Evolutionary conservation across 139 green algal genomes (phyloP), one percentile per base, ranked within the genome.

Genomic region (Chloropicon primus): DNA sequence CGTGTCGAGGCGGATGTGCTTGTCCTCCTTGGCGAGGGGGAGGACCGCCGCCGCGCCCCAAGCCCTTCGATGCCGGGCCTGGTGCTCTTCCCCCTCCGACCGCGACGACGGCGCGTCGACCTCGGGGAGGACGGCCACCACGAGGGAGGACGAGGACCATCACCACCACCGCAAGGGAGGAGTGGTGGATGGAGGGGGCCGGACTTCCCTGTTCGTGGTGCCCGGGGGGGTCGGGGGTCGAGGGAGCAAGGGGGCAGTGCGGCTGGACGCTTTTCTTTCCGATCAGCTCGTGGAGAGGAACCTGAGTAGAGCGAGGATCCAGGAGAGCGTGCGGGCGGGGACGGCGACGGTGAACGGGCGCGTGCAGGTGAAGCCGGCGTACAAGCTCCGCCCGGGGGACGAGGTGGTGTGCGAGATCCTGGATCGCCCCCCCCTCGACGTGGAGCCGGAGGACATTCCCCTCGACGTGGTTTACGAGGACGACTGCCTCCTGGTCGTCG

Each of bases 401-500:
- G 10, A 71, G 0, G 82, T 97, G 1, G 26, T 24, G 0, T 87
- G 78, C 77, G 24, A 1, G 22, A 54, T 96, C 28, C 79, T 82
- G 62, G 79, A 84, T 21, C 83, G 86, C 24, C 72, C 83, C 17
- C 86, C 88, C 3, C 72, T 90, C n/a, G 81, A 88, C 72, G 92
- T 86, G 72, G 27, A 27, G 1, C 91, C 91, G 0, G 86, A 96
- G 84, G 81, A 86, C 41, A 93, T 98, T 2, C 89, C 91, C 0
- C 80, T 98, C 53, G 85, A 96, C 27, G 83, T 98, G 0, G 82
- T 96, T 1, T 96, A 93, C 75, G 94, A 99, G 79, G 95, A 99
- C 79, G 88, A 91, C 0, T 78, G 95, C 79, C 25, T 98, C 17
- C 79, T 98, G 0, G 93, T 99, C 0, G 78, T 99, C 23, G 94